These are phyloP conservation scores for Cryptococcus sp. DNA, from an alignment of 1,284 basidiomycete species.

Conservation along the genomic window DNA sequence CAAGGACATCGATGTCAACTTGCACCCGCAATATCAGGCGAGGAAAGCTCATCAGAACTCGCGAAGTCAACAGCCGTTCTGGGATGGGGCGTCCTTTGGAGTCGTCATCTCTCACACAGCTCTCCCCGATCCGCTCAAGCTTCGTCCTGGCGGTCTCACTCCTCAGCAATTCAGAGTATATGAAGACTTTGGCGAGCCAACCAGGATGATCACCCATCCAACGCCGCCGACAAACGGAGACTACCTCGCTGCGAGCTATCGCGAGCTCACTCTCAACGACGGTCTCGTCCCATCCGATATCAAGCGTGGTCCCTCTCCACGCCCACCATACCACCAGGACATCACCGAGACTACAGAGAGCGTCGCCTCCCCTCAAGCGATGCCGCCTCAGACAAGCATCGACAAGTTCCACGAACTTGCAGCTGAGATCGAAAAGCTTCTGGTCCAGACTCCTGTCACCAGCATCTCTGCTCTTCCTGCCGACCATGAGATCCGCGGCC, in stretches of 20 bases:
- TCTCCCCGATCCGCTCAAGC: conserved; percentile 85
- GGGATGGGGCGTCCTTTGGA: conserved; percentile 71
- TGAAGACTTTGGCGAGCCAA: conserved; percentile 79
- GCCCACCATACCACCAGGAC: conserved; percentile 25
- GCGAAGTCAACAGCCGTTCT: conserved; percentile 67
- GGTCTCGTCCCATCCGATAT: conserved; percentile 34
- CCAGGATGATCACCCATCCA: conserved; percentile 36
- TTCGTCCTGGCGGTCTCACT: conserved; percentile 80
- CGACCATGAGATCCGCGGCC: conserved; percentile 80
- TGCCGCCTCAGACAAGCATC: conserved; percentile 44
- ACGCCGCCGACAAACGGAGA: conserved; percentile 28
- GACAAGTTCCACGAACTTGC: conserved; percentile 62
- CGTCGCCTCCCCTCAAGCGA: conserved; percentile 24
- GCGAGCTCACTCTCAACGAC: conserved; percentile 30
- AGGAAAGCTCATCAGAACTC: conserved; percentile 82
- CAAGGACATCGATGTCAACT: conserved; percentile 91
- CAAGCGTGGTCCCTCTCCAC: conserved; percentile 39
- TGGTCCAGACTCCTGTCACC: conserved; percentile 65
- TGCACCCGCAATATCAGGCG: conserved; percentile 76
- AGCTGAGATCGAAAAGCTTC: conserved; percentile 75
- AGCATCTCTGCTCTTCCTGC: conserved; percentile 70
- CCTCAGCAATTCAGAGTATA: conserved; percentile 85
- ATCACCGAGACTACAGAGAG: conserved; percentile 29
- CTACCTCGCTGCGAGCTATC: conserved; percentile 29
- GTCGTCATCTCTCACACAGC: conserved; percentile 73